Base-by-base conservation (phyloP, 495 filamentous ascomycete genomes). In the Xylaria sp. region DNA sequence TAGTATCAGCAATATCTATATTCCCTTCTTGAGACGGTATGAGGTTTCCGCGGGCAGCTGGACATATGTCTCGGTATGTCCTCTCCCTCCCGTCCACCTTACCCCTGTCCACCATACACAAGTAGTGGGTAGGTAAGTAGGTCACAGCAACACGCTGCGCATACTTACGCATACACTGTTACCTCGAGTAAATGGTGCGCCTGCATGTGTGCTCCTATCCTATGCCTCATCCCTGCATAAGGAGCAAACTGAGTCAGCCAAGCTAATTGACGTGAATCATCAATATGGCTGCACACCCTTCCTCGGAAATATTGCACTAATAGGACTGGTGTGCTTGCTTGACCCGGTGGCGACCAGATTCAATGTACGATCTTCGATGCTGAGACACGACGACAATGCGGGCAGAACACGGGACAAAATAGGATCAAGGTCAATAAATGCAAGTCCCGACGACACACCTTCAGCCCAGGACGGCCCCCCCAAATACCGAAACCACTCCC, bases 401-500 rank as follows among this genome's bases (percentile, higher is more conserved):
- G 15, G 50, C 21, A 53, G 12, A 50, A 50, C 19, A 53, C 50
- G n/a, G n/a, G 12, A 31, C 52, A 29, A 15, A 31, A 55, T 31
- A 29, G 50, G 50, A 53, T n/a, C n/a, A n/a, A n/a, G n/a, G n/a
- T n/a, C n/a, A n/a, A n/a, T n/a, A n/a, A n/a, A n/a, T n/a, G n/a
- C n/a, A n/a, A n/a, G n/a, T n/a, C 53, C 53, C 53, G 53, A 58
- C 53, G n/a, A 58, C 26, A 58, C 44, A 15, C 33, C 15, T 59
- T 40, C 33, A 59, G 33, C 33, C 33, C 15, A 35, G 37, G n/a
- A 8, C 19, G 9, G 17, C 57, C 9, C 59, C n/a, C n/a, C n/a
- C n/a, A n/a, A 43, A 62, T 62, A 43, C 59, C 37, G 59, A 62
- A 59, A 62, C 57, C 31, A n/a, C 33, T 59, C 57, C 59, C 59